Percentiles rank a stretch among this genome's conserved stretches.
phyloP scores from a whole-genome alignment of 2,329 filamentous ascomycete genomes.

The Mariannaea elegans region DNA sequence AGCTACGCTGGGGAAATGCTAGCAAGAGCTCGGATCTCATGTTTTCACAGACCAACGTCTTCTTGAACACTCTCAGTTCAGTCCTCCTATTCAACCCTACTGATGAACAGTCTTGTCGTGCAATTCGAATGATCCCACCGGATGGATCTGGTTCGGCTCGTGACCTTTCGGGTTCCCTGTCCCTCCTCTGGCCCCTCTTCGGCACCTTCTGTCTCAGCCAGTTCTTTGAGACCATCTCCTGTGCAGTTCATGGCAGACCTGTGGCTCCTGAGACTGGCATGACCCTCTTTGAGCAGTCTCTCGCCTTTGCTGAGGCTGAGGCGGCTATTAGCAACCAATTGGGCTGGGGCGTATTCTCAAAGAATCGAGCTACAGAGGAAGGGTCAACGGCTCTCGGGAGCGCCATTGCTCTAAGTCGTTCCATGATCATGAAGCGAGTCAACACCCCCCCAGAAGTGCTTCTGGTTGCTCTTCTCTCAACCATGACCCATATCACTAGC shows the following conservation, averaged over 20 bases:
- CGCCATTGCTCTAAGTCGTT: constrained; percentile 62
- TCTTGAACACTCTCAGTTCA: constrained; percentile 78
- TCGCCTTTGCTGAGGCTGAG: constrained; percentile 96
- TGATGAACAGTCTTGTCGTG: constrained; percentile 78
- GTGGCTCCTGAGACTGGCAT: constrained; percentile 90
- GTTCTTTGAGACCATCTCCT: constrained; percentile 88
- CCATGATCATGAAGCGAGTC: constrained; percentile 78
- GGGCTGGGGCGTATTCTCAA: constrained; percentile 71
- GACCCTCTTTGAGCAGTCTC: constrained; percentile 94
- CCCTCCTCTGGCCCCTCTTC: constrained; percentile 79
- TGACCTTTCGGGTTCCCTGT: constrained; percentile 79
- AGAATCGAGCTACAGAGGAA: constrained; percentile 50
- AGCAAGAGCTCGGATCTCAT: constrained; percentile 73
- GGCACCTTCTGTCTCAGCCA: constrained; percentile 77
- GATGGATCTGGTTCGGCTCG: constrained; percentile 59
- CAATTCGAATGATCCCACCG: constrained; percentile 73
- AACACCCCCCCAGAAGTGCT: constrained; percentile 93
- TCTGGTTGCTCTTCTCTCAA: constrained; percentile 85
- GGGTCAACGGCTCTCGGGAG: constrained; percentile 35
- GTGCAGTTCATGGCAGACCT: constrained; percentile 84
- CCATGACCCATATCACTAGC: constrained; percentile 87
- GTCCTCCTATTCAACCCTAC: constrained; percentile 76
- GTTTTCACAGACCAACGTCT: constrained; percentile 73
- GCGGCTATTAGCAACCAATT: constrained; percentile 84
- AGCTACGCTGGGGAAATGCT: constrained; percentile 74